Conservation (phyloP, 805 yeast genomes). For the Pichia sporocuriosa region DNA sequence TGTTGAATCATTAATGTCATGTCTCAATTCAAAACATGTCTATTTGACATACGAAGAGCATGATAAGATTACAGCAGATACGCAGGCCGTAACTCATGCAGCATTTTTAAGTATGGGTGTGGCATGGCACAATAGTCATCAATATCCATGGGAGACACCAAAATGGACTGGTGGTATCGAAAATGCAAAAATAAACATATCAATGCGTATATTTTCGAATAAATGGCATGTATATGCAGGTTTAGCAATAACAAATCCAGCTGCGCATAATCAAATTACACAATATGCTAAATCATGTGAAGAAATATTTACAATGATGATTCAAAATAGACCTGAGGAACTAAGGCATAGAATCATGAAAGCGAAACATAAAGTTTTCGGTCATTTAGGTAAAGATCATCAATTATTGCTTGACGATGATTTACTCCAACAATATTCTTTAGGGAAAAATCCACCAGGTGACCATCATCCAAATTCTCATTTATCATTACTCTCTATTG, state of each 20-base stretch:
- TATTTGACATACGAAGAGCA: constrained; percentile 80
- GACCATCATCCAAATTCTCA: constrained; percentile 79
- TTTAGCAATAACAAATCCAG: constrained; percentile 88
- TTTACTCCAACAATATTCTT: constrained; percentile 70
- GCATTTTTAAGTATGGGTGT: constrained; percentile 95
- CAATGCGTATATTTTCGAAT: constrained; percentile 83
- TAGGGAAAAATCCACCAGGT: constrained; percentile 63
- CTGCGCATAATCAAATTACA: constrained; percentile 84
- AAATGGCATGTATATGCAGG: constrained; percentile 99
- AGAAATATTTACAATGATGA: constrained; percentile 76
- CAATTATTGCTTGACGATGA: constrained; percentile 69
- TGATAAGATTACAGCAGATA: constrained; percentile 93
- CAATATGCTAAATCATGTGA: constrained; percentile 85
- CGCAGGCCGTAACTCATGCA: constrained; percentile 98
- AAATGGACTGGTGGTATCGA: constrained; percentile 93
- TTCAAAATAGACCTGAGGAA: constrained; percentile 56
- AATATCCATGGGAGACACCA: constrained; percentile 87
- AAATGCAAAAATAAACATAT: constrained; percentile 90
- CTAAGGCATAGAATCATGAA: constrained; percentile 49
- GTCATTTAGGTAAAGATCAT: constrained; percentile 49
- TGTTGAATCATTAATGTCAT: constrained; percentile 58
- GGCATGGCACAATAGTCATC: constrained; percentile 80
- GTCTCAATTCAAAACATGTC: constrained; percentile 73
- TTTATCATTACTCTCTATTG: constrained; percentile 80
- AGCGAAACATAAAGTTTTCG: constrained; percentile 76